Base-by-base conservation (phyloP, 106 monocot species). In the Apostasia shenzhenica region DNA sequence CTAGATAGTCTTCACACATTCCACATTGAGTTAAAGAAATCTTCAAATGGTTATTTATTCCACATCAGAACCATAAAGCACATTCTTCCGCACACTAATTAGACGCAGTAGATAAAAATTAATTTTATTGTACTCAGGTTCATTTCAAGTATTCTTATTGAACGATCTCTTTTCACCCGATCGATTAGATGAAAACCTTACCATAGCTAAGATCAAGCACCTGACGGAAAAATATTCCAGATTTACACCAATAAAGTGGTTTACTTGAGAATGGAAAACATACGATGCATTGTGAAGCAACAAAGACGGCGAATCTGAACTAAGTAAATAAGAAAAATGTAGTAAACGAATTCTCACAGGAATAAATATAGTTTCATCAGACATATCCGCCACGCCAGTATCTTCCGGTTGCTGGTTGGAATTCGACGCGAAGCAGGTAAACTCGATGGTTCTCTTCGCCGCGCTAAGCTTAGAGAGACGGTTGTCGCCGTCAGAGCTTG, bases 331-430 rank as follows among this genome's bases (percentile, higher is more conserved):
- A 45, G 10, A 45, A 40, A 11, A 45, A 5, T 5, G 50, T 5
- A 50, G 50, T 5, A 0, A 50, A 50, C 8, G 8, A 5, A 50
- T 50, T 50, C 3, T 62, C 7, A 62, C 62, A 9, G 62, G 44
- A 45, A 44, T 41, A 62, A 62, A 44, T 3, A 62, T 43, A 42
- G 9, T 12, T 11, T 62, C 62, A 62, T 62, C 62, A 1, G 12
- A 45, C 5, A 13, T 9, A 2, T 45, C 62, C 12, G 62, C 62
- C 3, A 11, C 62, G 45, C 38, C 45, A 40, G 62, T 6, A 40
- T 45, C 62, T 40, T 62, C 62, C n/a, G 62, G 62, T 38, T 62
- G 62, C 62, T 45, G 62, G 1, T 62, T 44, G 44, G 62, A 62
- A 44, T 62, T 45, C 13, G 62, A 62, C 42, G 42, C 8, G 45